A percentile compares a stretch with the other conserved stretches of the same genome.
Conservation (phyloP, 176 grass and related monocot genomes). For the Secale cereale region DNA sequence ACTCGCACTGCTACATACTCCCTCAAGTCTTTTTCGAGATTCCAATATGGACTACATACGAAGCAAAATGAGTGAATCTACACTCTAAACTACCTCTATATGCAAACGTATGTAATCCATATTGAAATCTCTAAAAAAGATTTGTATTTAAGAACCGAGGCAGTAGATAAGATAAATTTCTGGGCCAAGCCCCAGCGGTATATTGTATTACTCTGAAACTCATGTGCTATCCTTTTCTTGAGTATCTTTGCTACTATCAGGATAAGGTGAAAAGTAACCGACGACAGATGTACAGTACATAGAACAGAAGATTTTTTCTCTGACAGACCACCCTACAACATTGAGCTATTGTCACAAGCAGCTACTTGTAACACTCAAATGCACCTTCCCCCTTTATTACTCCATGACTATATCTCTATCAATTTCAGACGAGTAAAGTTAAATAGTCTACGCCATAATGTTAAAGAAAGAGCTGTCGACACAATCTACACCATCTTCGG, state of each 20-base stretch:
- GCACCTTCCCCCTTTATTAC: neutral
- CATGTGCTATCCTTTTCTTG: neutral
- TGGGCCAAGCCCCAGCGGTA: neutral
- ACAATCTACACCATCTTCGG: neutral
- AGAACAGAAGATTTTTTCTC: neutral
- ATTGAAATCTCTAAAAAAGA: no score
- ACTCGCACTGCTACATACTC: neutral
- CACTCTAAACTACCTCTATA: no score
- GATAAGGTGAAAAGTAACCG: neutral
- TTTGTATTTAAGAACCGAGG: no score
- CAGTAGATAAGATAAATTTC: neutral
- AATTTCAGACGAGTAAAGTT: neutral
- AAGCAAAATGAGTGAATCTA: no score
- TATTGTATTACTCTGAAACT: neutral
- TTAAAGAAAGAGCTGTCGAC: neutral
- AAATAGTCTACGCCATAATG: neutral
- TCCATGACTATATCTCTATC: constrained; percentile 2
- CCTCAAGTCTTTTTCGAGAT: no score
- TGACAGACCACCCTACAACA: neutral
- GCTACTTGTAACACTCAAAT: neutral
- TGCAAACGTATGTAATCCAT: no score
- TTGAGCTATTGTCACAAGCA: neutral
- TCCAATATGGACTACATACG: no score
- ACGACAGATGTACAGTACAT: neutral
- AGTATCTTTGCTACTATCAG: neutral